Conservation (phyloP, 805 yeast genomes). For the Saturnispora dispora region DNA sequence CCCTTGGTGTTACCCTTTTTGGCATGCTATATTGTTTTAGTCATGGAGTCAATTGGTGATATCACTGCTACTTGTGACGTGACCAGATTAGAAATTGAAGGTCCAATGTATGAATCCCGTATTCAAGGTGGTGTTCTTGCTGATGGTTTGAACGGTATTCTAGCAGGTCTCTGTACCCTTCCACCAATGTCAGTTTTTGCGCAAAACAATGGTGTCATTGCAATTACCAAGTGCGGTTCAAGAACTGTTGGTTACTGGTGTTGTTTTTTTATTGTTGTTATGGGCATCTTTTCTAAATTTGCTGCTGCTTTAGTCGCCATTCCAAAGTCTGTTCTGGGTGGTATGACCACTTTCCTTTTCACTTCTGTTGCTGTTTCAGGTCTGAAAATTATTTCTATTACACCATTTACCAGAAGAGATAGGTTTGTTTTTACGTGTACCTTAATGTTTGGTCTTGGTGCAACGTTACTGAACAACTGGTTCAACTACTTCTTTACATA, state of each 20-base stretch:
- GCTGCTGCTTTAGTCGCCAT: slow-evolving; percentile 84
- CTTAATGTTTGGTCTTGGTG: slow-evolving; percentile 43
- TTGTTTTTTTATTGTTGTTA: slow-evolving; percentile 59
- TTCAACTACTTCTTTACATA: slow-evolving; percentile 42
- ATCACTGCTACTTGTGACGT: slow-evolving; percentile 92
- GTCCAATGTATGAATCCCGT: slow-evolving; percentile 70
- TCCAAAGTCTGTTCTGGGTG: slow-evolving; percentile 75
- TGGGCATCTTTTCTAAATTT: slow-evolving; percentile 84
- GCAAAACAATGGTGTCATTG: slow-evolving; percentile 91
- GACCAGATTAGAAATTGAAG: slow-evolving; percentile 76
- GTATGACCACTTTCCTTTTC: slow-evolving; percentile 61
- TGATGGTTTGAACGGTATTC: slow-evolving; percentile 67
- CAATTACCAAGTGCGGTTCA: slow-evolving; percentile 86
- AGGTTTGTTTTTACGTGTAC: slow-evolving; percentile 45
- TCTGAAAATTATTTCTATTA: slow-evolving; percentile 42
- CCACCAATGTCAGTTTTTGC: slow-evolving; percentile 93
- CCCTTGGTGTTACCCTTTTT: slow-evolving; percentile 81
- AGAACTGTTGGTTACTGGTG: slow-evolving; percentile 53
- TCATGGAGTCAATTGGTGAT: slow-evolving; percentile 94
- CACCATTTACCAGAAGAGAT: slow-evolving; percentile 49
- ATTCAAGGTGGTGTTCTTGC: slow-evolving; percentile 90
- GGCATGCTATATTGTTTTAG: slow-evolving; percentile 70
- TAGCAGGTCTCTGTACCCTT: slow-evolving; percentile 70
- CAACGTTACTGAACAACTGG: slow-evolving; percentile 40
- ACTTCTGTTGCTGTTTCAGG: slow-evolving; percentile 54